Percentiles rank a stretch among this genome's conserved stretches.
phyloP scores from a whole-genome alignment of 1,139 yeast genomes.

The Hyphopichia pseudoburtonii region DNA sequence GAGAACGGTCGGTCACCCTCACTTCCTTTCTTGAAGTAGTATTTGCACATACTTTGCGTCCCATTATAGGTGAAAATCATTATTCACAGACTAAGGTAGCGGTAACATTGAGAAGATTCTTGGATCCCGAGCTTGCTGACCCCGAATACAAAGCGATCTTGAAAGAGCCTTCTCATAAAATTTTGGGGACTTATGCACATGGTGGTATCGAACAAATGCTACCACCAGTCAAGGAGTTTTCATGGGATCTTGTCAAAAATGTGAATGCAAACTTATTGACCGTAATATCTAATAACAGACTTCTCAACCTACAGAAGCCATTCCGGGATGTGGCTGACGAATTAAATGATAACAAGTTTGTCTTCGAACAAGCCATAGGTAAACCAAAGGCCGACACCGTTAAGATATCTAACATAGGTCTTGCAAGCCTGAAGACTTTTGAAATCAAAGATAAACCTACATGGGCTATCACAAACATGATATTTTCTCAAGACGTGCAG shows the following conservation, averaged over 20 bases:
- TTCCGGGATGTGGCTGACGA: constrained; percentile 20
- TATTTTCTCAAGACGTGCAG: constrained; percentile 41
- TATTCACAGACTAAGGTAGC: constrained; percentile 31
- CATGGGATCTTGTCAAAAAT: constrained; percentile 34
- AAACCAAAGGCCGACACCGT: constrained; percentile 33
- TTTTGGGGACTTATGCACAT: constrained; percentile 36
- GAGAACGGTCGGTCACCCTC: constrained; percentile 29
- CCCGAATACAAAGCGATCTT: constrained; percentile 19
- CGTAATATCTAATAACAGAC: constrained; percentile 21
- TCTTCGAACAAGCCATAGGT: constrained; percentile 24
- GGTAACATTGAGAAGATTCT: constrained; percentile 34
- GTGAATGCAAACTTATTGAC: constrained; percentile 20
- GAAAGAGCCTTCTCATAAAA: constrained; percentile 20
- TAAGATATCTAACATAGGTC: constrained; percentile 43
- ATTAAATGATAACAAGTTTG: constrained; percentile 17
- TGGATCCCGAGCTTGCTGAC: constrained; percentile 16
- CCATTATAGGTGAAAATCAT: constrained; percentile 24
- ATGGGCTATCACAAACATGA: constrained; percentile 32
- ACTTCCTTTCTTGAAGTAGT: constrained; percentile 34
- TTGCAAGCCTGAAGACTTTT: constrained; percentile 20
- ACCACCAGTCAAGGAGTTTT: constrained; percentile 31
- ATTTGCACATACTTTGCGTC: constrained; percentile 27
- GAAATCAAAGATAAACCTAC: background rate
- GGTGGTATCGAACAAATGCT: constrained; percentile 30
- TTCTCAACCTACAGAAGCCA: constrained; percentile 23